Evolutionary conservation across 177 flowering plant species (phyloP), one percentile per base, ranked within the genome.

Genomic region (Vitis hybrid): DNA sequence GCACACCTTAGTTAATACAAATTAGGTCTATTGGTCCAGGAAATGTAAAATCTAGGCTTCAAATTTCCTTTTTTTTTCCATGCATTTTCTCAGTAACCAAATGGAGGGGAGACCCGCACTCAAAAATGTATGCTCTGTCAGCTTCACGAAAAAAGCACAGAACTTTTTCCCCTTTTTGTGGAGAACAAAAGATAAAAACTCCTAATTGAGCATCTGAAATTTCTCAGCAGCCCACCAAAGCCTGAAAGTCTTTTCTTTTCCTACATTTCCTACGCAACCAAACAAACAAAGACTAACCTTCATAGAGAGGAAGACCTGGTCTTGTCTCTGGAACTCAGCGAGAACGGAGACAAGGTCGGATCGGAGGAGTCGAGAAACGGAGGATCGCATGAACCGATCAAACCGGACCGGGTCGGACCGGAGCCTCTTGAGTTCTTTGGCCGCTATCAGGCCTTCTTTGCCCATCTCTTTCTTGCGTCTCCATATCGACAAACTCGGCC

Each of bases 401-500:
- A 93, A 83, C 4, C 98, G 90, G n/a, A 85, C 27, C 0, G 90
- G 79, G 61, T 93, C 46, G 48, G 85, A 70, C 59, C 75, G 83
- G 19, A 90, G 85, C 11, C 96, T 74, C 82, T 93, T 93, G 69
- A 95, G 88, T 74, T 93, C 92, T 62, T 90, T 92, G 55, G 93
- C 97, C 15, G 79, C 85, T 24, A 86, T 75, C n/a, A 95, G 54
- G 1, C 96, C 98, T 65, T 95, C 99, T 72, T 95, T 95, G n/a
- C 93, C 85, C 83, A 95, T 84, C 78, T 91, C 97, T 67, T 93
- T 95, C 86, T 89, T 93, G 60, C 97, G 71, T 68, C 98, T 84
- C 99, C 99, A 93, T 80, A 93, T 90, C 49, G 99, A 95, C 57
- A 95, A 68, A 76, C 96, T 89, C 1, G 97, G 91, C 46, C 82